These are phyloP conservation scores for Gaertneriomyces semiglobifer DNA, from an alignment of 192 early-diverging fungal species.

Conservation along the genomic window DNA sequence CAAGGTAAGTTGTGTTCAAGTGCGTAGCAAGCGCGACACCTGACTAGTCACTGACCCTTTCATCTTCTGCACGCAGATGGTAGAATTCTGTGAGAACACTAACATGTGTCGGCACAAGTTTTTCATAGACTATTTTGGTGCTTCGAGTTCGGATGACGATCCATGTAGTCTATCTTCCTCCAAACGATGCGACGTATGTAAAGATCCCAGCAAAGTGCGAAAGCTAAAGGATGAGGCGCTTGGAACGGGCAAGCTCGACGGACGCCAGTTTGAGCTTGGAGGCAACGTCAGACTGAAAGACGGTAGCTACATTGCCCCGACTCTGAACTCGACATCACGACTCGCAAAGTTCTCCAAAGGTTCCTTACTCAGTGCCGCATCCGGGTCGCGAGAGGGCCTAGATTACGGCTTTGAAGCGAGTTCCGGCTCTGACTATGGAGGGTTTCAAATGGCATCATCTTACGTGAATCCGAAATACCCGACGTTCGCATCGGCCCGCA, in stretches of 20 bases:
- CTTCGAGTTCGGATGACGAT: background rate
- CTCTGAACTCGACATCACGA: background rate
- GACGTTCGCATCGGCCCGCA: too few species aligned
- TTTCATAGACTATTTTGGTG: slow-evolving; percentile 42
- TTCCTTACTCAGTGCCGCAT: background rate
- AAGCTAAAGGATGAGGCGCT: slow-evolving; percentile 12
- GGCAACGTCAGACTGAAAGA: slow-evolving; percentile 14
- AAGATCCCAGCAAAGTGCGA: slow-evolving; percentile 34
- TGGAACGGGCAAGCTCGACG: background rate
- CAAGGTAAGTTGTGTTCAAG: slow-evolving; percentile 10
- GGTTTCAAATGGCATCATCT: too few species aligned
- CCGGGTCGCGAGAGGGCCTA: background rate
- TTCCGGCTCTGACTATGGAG: background rate
- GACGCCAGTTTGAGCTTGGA: slow-evolving; percentile 19
- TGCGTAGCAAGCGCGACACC: background rate
- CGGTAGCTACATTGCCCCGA: slow-evolving; percentile 16
- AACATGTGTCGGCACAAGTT: slow-evolving; percentile 41
- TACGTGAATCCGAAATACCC: too few species aligned
- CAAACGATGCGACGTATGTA: slow-evolving; percentile 45
- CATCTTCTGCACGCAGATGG: slow-evolving; percentile 26
- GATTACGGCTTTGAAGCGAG: slow-evolving; percentile 14
- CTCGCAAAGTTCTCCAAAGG: too few species aligned
- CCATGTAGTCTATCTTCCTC: slow-evolving; percentile 22
- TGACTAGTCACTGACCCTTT: slow-evolving; percentile 9
- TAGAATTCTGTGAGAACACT: slow-evolving; percentile 48